Percentiles rank a stretch among this genome's conserved stretches.
Conservation (phyloP, 2,329 filamentous ascomycete species). For the Ophiosphaerella narmari region DNA sequence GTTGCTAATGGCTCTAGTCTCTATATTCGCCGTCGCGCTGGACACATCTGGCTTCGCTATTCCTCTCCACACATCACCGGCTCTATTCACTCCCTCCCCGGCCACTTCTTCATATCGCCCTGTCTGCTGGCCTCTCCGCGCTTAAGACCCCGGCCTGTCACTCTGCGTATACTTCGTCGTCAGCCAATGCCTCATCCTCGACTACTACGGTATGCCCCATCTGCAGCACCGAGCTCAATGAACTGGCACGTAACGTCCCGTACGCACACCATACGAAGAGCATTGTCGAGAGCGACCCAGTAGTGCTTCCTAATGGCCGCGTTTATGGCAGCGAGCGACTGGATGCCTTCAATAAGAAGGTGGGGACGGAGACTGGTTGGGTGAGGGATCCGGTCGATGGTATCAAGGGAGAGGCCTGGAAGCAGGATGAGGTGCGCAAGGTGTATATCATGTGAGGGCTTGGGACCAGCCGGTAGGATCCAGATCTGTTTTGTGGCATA, state of each 20-base stretch:
- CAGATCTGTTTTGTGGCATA: slow-evolving; percentile 8
- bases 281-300: slow-evolving; percentile 83
- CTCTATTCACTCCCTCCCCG: slow-evolving; percentile 81
- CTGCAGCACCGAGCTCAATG: slow-evolving; percentile 92
- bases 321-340: slow-evolving; percentile 81
- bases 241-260: slow-evolving; percentile 83
- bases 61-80: slow-evolving; percentile 83
- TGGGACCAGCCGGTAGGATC: neutral
- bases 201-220: slow-evolving; percentile 85
- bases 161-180: slow-evolving; percentile 64
- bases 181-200: slow-evolving; percentile 60
- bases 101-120: slow-evolving; percentile 86
- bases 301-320: slow-evolving; percentile 83
- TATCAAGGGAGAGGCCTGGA: slow-evolving; percentile 58
- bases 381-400: slow-evolving; percentile 75
- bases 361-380: slow-evolving; percentile 67
- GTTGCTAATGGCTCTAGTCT: slow-evolving; percentile 52
- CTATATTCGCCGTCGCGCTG: slow-evolving; percentile 78
- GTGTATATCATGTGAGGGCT: slow-evolving; percentile 77
- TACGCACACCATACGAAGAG: slow-evolving; percentile 96
- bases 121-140: slow-evolving; percentile 88
- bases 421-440: slow-evolving; percentile 70
- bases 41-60: slow-evolving; percentile 75
- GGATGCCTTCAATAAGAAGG: slow-evolving; percentile 76
- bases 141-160: slow-evolving; percentile 96